phyloP scores from a whole-genome alignment of 208 protist genomes.

The Crithidia thermophila region DNA sequence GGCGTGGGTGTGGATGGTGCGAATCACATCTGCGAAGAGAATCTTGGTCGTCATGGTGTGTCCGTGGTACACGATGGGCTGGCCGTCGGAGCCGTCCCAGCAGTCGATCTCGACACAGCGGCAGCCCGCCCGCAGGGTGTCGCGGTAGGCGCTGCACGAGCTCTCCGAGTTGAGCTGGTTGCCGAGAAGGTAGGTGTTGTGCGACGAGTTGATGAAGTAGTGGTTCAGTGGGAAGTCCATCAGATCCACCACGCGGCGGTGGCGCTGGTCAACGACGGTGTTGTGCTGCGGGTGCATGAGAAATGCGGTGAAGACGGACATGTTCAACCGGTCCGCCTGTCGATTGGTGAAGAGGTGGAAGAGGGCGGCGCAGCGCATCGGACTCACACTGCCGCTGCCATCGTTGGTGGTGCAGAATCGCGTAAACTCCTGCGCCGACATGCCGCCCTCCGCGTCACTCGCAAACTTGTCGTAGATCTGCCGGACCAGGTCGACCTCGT shows the following conservation, averaged over 20 bases:
- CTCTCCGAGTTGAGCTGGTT: constrained; percentile 89
- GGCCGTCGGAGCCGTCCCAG: constrained; percentile 70
- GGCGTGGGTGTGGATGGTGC: constrained; percentile 66
- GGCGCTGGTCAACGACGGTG: constrained; percentile 15
- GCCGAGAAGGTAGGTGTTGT: constrained; percentile 96
- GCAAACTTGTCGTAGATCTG: constrained; percentile 8
- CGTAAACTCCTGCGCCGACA: constrained; percentile 32
- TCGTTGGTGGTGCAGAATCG: constrained; percentile 26
- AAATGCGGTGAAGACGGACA: constrained; percentile 44
- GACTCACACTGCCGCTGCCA: constrained; percentile 10
- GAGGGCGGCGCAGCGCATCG: constrained; percentile 38
- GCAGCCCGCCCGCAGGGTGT: constrained; percentile 64
- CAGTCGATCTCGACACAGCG: constrained; percentile 89
- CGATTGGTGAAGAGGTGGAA: constrained; percentile 31
- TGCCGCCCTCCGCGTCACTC: constrained; percentile 2
- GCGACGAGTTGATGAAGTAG: constrained; percentile 93
- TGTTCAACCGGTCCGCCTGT: constrained; percentile 34
- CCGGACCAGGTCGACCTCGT: constrained; percentile 23
- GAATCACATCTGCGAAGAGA: constrained; percentile 55
- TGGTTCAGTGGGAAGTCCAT: constrained; percentile 81
- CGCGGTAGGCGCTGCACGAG: constrained; percentile 59
- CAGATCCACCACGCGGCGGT: constrained; percentile 40
- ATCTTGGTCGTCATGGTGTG: constrained; percentile 83
- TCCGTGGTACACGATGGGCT: constrained; percentile 86
- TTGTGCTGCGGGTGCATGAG: constrained; percentile 26